Percentiles rank a stretch among this genome's conserved stretches.
Conservation (phyloP, 495 filamentous ascomycete genomes). For the Xylaria cubensis region DNA sequence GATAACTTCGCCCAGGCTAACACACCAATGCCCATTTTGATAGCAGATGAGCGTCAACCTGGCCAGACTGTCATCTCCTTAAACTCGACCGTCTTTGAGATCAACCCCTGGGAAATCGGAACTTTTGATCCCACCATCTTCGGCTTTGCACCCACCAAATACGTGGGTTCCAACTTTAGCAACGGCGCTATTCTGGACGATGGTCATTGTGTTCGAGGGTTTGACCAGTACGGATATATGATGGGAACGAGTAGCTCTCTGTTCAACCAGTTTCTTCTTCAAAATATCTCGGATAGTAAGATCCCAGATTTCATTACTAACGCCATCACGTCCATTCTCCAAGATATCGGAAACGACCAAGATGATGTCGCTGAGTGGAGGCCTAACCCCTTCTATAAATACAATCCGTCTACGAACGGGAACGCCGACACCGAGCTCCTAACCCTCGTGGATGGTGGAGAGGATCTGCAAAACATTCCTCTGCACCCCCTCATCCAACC, state of each 20-base stretch:
- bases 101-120: constrained; percentile 89
- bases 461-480: constrained; percentile 88
- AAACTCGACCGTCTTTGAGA: constrained; percentile 85
- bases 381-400: constrained; percentile 86
- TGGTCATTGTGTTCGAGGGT: constrained; percentile 75
- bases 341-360: constrained; percentile 57
- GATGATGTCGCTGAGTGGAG: constrained; percentile 83
- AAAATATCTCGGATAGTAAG: constrained; percentile 56
- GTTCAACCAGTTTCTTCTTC: constrained; percentile 78
- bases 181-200: constrained; percentile 64
- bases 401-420: constrained; percentile 67
- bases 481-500: constrained; percentile 87
- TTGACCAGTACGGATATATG: constrained; percentile 84
- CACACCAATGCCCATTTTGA: constrained; percentile 82
- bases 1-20: constrained; percentile 71
- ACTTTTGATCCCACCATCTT: constrained; percentile 81
- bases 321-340: constrained; percentile 63
- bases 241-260: constrained; percentile 92
- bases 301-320: constrained; percentile 60
- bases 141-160: constrained; percentile 77
- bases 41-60: constrained; percentile 76
- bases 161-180: constrained; percentile 81
- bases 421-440: constrained; percentile 62
- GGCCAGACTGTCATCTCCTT: constrained; percentile 67
- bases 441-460: constrained; percentile 66